Evolutionary conservation across 1,284 basidiomycete genomes (phyloP).

Genomic region (Inonotus hispidus): DNA sequence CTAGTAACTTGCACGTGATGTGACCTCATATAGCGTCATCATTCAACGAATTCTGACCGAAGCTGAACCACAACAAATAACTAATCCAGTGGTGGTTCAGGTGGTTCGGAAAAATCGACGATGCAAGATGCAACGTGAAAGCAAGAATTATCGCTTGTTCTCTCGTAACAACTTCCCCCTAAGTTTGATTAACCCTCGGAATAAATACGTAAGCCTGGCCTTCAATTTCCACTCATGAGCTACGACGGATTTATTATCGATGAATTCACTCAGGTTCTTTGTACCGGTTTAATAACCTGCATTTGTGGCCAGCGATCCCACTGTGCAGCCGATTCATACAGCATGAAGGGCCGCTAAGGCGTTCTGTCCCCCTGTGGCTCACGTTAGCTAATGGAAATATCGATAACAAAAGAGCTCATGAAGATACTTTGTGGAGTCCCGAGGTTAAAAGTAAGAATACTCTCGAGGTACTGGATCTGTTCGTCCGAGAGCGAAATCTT

Average conservation of each 20-base stretch:
- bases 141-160: too few relatives aligned
- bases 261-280: too few relatives aligned
- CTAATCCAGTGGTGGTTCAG: too few relatives aligned
- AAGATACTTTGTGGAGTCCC: constrained; percentile 39
- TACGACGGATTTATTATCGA: too few relatives aligned
- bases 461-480: constrained; percentile 22
- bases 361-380: background rate
- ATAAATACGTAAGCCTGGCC: too few relatives aligned
- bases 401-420: constrained; percentile 30
- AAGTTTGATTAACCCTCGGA: too few relatives aligned
- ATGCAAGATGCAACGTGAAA: too few relatives aligned
- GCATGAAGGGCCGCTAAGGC: background rate
- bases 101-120: too few relatives aligned
- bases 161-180: too few relatives aligned
- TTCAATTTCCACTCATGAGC: too few relatives aligned
- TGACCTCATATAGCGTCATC: background rate
- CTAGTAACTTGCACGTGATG: background rate
- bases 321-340: background rate
- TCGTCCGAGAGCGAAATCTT: constrained; percentile 23
- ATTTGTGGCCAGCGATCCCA: constrained; percentile 2
- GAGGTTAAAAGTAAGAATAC: constrained; percentile 33
- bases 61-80: too few relatives aligned
- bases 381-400: background rate
- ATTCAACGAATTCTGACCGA: background rate
- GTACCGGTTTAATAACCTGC: constrained; percentile 3